Percentiles rank a stretch among this genome's conserved stretches.
phyloP scores from a whole-genome alignment of 1,139 yeast species.

The Kluyveromyces marxianus region DNA sequence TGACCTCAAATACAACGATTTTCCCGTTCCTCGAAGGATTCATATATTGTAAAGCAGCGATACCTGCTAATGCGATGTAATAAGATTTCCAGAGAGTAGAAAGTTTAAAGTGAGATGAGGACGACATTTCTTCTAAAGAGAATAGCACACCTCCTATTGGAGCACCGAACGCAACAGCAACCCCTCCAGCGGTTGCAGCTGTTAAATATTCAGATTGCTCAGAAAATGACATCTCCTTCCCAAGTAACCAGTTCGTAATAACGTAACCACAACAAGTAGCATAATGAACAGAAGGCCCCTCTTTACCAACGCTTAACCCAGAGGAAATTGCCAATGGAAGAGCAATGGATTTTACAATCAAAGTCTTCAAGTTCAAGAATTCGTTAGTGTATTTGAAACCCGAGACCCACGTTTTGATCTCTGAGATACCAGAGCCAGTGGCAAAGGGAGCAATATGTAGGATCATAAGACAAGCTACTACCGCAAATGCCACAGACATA shows the following conservation, averaged over 20 bases:
- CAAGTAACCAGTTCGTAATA: conserved; percentile 33
- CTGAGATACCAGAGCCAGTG: conserved; percentile 96
- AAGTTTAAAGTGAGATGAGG: conserved; percentile 48
- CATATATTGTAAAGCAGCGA: conserved; percentile 62
- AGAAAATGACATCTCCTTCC: conserved; percentile 38
- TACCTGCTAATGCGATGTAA: conserved; percentile 85
- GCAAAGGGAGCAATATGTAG: conserved; percentile 76
- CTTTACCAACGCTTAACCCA: conserved; percentile 87
- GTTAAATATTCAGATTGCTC: conserved; percentile 46
- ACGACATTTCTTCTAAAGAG: conserved; percentile 53
- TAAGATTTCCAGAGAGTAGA: conserved; percentile 87
- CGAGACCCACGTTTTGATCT: conserved; percentile 88
- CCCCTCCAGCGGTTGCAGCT: conserved; percentile 91
- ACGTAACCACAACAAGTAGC: conserved; percentile 59
- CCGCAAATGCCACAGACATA: conserved; percentile 56
- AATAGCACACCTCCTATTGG: conserved; percentile 94
- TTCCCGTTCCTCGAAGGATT: conserved; percentile 95
- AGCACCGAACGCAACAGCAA: conserved; percentile 87
- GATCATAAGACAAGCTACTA: conserved; percentile 61
- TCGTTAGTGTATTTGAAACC: conserved; percentile 74
- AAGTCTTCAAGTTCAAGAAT: conserved; percentile 67
- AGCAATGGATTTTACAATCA: conserved; percentile 68
- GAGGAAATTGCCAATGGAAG: conserved; percentile 82
- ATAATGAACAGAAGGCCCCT: conserved; percentile 88
- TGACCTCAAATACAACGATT: conserved; percentile 82